phyloP scores from a whole-genome alignment of 2,329 filamentous ascomycete species.

The Hymenoscyphus albidus region DNA sequence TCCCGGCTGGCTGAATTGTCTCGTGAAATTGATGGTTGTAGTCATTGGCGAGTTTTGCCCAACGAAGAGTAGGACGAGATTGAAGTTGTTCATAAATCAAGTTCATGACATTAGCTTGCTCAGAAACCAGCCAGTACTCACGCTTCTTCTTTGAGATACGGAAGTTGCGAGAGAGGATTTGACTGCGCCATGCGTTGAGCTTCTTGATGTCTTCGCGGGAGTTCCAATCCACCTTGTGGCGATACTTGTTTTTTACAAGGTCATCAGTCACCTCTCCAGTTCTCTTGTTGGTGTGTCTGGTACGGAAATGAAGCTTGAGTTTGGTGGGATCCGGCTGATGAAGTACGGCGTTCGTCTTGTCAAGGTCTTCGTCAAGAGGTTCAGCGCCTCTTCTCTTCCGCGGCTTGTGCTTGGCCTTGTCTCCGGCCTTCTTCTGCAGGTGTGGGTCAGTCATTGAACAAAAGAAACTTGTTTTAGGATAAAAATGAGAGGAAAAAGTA shows the following conservation, averaged over 20 bases:
- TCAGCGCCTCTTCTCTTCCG: neutral
- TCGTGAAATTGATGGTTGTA: neutral
- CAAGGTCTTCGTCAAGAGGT: neutral
- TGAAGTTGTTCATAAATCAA: neutral
- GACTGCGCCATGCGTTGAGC: neutral
- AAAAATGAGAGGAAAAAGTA: neutral
- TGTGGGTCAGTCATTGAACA: neutral
- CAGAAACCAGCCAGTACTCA: neutral
- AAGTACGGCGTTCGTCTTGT: neutral
- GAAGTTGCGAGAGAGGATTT: constrained; percentile 1
- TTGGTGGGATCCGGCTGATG: neutral
- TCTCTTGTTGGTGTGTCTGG: neutral
- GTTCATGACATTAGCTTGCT: neutral
- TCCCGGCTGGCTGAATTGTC: neutral
- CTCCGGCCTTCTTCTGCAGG: neutral
- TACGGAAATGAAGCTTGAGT: neutral
- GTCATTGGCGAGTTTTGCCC: neutral
- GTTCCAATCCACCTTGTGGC: neutral
- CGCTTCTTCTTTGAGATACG: neutral
- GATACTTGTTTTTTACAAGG: neutral
- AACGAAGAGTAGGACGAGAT: neutral
- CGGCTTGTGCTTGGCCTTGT: neutral
- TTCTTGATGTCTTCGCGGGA: neutral
- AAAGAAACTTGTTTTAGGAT: neutral
- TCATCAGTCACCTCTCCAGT: neutral